These are phyloP conservation scores for Eucalyptus melliodora DNA, from an alignment of 345 rosid species.

Conservation along the genomic window DNA sequence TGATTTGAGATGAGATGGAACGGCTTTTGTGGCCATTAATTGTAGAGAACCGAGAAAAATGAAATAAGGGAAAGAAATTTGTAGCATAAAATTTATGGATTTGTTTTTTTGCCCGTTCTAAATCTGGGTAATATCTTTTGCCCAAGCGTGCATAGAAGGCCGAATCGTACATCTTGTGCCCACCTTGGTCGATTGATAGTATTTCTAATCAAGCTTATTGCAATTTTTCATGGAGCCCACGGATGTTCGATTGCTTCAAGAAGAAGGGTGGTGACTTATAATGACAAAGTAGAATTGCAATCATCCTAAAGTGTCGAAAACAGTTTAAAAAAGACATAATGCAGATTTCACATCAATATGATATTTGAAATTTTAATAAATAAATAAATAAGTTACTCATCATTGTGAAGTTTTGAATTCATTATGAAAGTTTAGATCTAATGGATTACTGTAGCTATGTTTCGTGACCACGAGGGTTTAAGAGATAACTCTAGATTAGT, in stretches of 20 bases:
- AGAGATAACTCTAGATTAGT: not conserved
- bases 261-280: not conserved
- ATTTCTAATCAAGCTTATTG: fast-evolving
- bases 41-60: not conserved
- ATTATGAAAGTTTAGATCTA: fast-evolving
- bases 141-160: not conserved
- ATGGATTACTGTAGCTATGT: not conserved
- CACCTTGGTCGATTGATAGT: not conserved
- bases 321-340: not conserved
- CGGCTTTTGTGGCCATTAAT: not conserved
- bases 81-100: not conserved
- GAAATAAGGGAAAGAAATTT: not conserved
- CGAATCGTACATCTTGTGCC: not conserved
- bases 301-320: not conserved
- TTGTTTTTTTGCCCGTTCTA: not conserved
- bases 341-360: too few relatives aligned
- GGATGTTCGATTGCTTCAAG: not conserved
- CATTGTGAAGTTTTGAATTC: not conserved
- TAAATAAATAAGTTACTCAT: not conserved
- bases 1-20: not conserved
- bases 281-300: not conserved
- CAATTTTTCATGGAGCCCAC: not conserved
- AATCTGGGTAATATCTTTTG: not conserved
- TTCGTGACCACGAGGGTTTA: not conserved
- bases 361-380: too few relatives aligned